Evolutionary conservation across 208 protist genomes (phyloP).

Genomic region (Trypanosoma scelopori): DNA sequence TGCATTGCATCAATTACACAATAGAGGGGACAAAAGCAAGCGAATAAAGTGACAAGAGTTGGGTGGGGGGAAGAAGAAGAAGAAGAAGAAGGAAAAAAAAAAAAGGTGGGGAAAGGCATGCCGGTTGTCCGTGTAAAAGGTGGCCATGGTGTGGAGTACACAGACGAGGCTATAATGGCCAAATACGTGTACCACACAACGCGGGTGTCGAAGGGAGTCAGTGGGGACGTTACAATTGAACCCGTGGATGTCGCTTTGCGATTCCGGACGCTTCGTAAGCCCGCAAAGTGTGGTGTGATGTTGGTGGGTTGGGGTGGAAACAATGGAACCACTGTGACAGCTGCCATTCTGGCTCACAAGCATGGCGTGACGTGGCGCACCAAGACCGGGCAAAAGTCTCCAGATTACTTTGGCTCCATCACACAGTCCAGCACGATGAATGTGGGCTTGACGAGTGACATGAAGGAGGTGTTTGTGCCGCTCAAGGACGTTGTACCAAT

Average conservation of each 20-base stretch:
- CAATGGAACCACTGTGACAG: slow-evolving; percentile 98
- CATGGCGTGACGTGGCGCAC: slow-evolving; percentile 93
- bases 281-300: slow-evolving; percentile 92
- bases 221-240: slow-evolving; percentile 62
- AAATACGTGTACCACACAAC: slow-evolving; percentile 88
- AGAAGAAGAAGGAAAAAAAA: not conserved
- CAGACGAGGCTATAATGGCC: slow-evolving; percentile 71
- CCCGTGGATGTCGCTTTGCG: slow-evolving; percentile 60
- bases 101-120: slow-evolving; percentile 23
- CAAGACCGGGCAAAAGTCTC: slow-evolving; percentile 81
- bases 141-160: slow-evolving; percentile 66
- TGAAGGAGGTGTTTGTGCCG: slow-evolving; percentile 92
- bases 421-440: slow-evolving; percentile 96
- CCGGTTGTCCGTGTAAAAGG: slow-evolving; percentile 48
- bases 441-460: slow-evolving; percentile 87
- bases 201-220: slow-evolving; percentile 33
- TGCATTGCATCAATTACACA: too few species aligned
- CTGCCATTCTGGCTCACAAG: slow-evolving; percentile 96
- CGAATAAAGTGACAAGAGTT: not conserved
- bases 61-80: not conserved
- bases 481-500: slow-evolving; percentile 96
- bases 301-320: slow-evolving; percentile 98
- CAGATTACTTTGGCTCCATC: slow-evolving; percentile 98
- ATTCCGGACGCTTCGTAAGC: slow-evolving; percentile 91
- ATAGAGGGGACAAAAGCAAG: slow-evolving; percentile 1